A percentile compares a stretch with the other conserved stretches of the same genome.
phyloP scores from a whole-genome alignment of 1,139 yeast genomes.

The Blastobotrys niveus region DNA sequence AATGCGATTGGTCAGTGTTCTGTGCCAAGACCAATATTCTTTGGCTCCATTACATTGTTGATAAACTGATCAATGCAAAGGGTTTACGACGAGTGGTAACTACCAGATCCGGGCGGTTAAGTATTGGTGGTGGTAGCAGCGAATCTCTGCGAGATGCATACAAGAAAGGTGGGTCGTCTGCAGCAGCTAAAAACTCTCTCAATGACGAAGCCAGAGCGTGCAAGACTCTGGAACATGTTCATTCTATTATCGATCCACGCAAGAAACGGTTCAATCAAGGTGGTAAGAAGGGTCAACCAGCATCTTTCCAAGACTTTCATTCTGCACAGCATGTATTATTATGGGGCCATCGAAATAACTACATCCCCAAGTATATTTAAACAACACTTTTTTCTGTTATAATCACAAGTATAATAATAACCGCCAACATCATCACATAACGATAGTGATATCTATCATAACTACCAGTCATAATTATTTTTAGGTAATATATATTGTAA shows the following conservation, averaged over 20 bases:
- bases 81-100: constrained; percentile 27
- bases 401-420: too few relatives aligned
- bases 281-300: constrained; percentile 16
- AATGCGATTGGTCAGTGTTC: constrained; percentile 40
- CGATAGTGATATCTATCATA: too few relatives aligned
- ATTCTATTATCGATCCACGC: constrained; percentile 35
- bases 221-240: constrained; percentile 27
- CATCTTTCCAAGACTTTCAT: constrained; percentile 24
- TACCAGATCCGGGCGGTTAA: constrained; percentile 26
- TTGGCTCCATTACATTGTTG: constrained; percentile 47
- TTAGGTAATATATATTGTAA: too few relatives aligned
- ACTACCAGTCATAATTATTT: too few relatives aligned
- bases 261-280: constrained; percentile 25
- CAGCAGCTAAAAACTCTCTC: constrained; percentile 9
- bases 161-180: constrained; percentile 17
- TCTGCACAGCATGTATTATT: constrained; percentile 28
- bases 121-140: constrained; percentile 21
- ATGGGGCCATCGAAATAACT: constrained; percentile 26
- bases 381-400: too few relatives aligned
- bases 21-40: constrained; percentile 44
- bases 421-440: too few relatives aligned
- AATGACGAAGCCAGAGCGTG: constrained; percentile 27
- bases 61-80: constrained; percentile 40
- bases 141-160: constrained; percentile 24
- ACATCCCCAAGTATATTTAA: neutral